Conservation (phyloP, 805 yeast genomes). For the Candida boleticola region DNA sequence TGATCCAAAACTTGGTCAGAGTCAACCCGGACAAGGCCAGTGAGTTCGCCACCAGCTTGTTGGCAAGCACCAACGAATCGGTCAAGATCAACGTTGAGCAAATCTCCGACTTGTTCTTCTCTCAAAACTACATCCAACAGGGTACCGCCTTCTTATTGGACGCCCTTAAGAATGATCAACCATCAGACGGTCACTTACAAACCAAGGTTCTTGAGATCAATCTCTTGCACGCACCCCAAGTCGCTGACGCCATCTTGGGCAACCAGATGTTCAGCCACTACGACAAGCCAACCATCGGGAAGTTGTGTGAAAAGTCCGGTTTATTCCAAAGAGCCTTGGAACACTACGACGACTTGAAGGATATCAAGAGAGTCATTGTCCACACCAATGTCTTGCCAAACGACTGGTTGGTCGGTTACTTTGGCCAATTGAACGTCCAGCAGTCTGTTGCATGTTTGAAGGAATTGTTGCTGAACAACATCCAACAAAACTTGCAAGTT, state of each 20-base stretch:
- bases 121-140: constrained; percentile 93
- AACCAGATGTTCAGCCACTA: constrained; percentile 94
- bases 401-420: constrained; percentile 91
- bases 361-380: constrained; percentile 90
- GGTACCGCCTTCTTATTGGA: constrained; percentile 96
- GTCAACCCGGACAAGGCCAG: constrained; percentile 97
- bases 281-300: constrained; percentile 90
- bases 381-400: constrained; percentile 81
- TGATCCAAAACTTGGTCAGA: constrained; percentile 87
- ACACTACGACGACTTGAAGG: constrained; percentile 90
- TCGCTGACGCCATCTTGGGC: constrained; percentile 97
- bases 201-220: constrained; percentile 92
- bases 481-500: constrained; percentile 86
- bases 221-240: constrained; percentile 96
- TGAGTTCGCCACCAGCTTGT: constrained; percentile 88
- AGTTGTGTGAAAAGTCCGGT: constrained; percentile 94
- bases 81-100: constrained; percentile 73
- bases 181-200: constrained; percentile 94
- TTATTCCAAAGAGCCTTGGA: constrained; percentile 93
- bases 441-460: constrained; percentile 85
- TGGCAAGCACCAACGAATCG: constrained; percentile 57
- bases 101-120: constrained; percentile 88
- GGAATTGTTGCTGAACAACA: constrained; percentile 75
- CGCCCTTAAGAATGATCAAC: constrained; percentile 89
- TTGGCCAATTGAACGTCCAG: constrained; percentile 92